These are phyloP conservation scores for Boletus smithii DNA, from an alignment of 1,284 basidiomycete genomes.

Conservation along the genomic window DNA sequence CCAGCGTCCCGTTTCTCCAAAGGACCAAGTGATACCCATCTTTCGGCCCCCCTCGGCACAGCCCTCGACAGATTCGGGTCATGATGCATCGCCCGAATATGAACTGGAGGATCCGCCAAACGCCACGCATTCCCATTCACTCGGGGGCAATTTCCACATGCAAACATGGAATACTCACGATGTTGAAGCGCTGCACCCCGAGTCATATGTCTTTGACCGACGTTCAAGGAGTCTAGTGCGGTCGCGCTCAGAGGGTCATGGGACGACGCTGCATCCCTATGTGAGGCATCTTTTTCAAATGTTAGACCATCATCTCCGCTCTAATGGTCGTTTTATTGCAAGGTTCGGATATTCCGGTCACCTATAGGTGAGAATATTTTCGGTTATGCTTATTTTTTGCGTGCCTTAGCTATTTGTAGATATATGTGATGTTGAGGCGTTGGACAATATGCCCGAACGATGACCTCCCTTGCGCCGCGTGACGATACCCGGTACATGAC, in stretches of 20 bases:
- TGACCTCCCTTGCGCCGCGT: conserved; percentile 10
- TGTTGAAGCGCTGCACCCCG: conserved; percentile 17
- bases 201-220: conserved; percentile 31
- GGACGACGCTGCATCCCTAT: conserved; percentile 29
- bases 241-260: conserved; percentile 31
- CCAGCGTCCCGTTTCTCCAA: conserved; percentile 22
- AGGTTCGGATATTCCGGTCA: conserved; percentile 32
- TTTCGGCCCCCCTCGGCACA: conserved; percentile 16
- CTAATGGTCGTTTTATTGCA: conserved; percentile 13
- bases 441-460: conserved; percentile 21
- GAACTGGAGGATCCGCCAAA: conserved; percentile 26
- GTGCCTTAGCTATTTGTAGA: conserved; percentile 19
- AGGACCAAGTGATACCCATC: conserved; percentile 17
- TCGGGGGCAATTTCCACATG: conserved; percentile 28
- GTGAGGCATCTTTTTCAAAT: conserved; percentile 16
- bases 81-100: conserved; percentile 34
- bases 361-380: conserved; percentile 26
- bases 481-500: conserved; percentile 2
- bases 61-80: conserved; percentile 21
- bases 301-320: not conserved
- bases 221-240: conserved; percentile 30
- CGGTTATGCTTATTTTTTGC: not conserved
- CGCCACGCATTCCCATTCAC: conserved; percentile 14
- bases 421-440: conserved; percentile 28
- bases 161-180: conserved; percentile 20